Base-by-base conservation (phyloP, 345 rosid species). In the Odontarrhena argentea region DNA sequence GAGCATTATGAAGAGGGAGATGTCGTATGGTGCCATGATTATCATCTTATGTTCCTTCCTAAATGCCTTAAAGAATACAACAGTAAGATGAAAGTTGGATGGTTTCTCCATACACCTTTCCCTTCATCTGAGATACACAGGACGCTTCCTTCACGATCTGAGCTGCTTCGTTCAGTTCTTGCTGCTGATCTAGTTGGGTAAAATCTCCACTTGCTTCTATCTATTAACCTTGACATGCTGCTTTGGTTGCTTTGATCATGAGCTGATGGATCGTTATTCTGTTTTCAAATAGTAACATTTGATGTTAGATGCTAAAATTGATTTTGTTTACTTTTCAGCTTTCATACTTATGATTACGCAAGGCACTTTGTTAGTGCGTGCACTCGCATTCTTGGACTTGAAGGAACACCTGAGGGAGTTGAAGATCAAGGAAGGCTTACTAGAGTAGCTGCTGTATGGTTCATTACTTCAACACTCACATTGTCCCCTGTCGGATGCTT, bases 1-100 rank as follows among this genome's bases (percentile, higher is more conserved):
- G 55, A 81, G 75, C 96, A 95, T 58, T 95, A 95, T 62, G 92
- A 91, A 78, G 98, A 91, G 36, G 99, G 98, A 62, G 99, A 91
- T 80, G 96, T 95, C 58, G 99, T 95, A 25, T 95, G 99, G 99
- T 95, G 99, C 81, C 99, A 95, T 78, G 99, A 95, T 69, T 95
- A 95, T 52, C 98, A 95, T 77, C 87, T 95, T 46, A 95, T 95
- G 99, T 95, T 78, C 79, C 99, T 95, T 57, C 99, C 99, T 8
- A 84, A 91, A 76, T 95, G 96, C 79, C 80, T 95, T 0, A 95
- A 95, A 79, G 93, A 91, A 5, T 60, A 85, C 65, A 91, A 95
- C 69, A 80, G 63, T 63, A 68, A 78, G 14, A 95, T 91, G 99
- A 95, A 95, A 85, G 99, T 95, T 76, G 99, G 99, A 50, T 95